phyloP scores from a whole-genome alignment of 1,139 yeast genomes.

The Protomyces inouyei region DNA sequence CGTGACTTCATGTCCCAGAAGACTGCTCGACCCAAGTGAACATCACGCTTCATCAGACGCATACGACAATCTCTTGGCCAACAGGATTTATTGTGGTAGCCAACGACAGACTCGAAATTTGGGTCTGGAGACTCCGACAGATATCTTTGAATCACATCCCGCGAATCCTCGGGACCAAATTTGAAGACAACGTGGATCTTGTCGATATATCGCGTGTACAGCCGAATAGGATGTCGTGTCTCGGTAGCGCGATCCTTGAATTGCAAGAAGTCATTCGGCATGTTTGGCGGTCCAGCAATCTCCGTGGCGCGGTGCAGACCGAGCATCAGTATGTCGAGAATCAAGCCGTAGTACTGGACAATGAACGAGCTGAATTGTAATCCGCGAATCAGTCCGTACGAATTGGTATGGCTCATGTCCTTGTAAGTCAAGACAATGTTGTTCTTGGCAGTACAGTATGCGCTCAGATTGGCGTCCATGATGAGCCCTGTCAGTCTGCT shows the following conservation, averaged over 20 bases:
- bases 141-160: slow-evolving; percentile 69
- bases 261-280: slow-evolving; percentile 74
- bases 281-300: slow-evolving; percentile 65
- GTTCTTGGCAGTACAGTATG: slow-evolving; percentile 87
- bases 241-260: slow-evolving; percentile 59
- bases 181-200: slow-evolving; percentile 73
- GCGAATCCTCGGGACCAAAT: slow-evolving; percentile 67
- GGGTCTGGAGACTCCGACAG: slow-evolving; percentile 87
- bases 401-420: slow-evolving; percentile 92
- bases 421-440: slow-evolving; percentile 77
- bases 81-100: slow-evolving; percentile 81
- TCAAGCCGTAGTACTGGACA: slow-evolving; percentile 82
- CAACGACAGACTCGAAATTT: slow-evolving; percentile 76
- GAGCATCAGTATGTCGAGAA: slow-evolving; percentile 70
- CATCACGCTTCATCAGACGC: slow-evolving; percentile 88
- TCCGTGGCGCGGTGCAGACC: slow-evolving; percentile 87
- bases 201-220: slow-evolving; percentile 80
- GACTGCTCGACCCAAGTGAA: slow-evolving; percentile 82
- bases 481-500: slow-evolving; percentile 74
- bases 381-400: slow-evolving; percentile 82
- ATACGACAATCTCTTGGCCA: slow-evolving; percentile 94
- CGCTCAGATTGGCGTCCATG: slow-evolving; percentile 89
- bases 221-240: slow-evolving; percentile 63
- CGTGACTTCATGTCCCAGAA: slow-evolving; percentile 86
- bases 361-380: slow-evolving; percentile 86